Percentiles rank a stretch among this genome's conserved stretches.
Conservation (phyloP, 1,284 basidiomycete species). For the Fomitopsis pinicola region DNA sequence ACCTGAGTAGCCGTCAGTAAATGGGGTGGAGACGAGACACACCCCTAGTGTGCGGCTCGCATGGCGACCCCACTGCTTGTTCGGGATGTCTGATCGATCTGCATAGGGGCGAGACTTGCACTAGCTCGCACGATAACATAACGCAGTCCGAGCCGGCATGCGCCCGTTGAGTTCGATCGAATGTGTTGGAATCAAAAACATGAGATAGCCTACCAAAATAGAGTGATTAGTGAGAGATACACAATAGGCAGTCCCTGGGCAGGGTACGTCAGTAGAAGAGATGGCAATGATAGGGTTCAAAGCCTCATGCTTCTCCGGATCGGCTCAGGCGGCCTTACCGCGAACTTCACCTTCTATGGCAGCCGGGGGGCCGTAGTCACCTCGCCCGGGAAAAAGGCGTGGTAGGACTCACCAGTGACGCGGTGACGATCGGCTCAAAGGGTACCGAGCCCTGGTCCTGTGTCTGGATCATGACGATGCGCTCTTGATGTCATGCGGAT, state of each 20-base stretch:
- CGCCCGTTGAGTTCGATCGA: neutral
- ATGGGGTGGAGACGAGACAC: neutral
- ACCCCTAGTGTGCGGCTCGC: neutral
- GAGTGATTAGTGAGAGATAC: conserved; percentile 7
- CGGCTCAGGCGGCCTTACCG: conserved; percentile 3
- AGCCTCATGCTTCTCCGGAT: conserved; percentile 7
- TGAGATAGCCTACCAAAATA: conserved; percentile 4
- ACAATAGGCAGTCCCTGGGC: neutral
- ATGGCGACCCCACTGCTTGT: neutral
- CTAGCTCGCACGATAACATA: neutral
- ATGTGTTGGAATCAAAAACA: neutral
- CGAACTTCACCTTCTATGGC: neutral
- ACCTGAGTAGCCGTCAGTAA: neutral
- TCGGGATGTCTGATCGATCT: neutral
- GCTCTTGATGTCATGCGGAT: conserved; percentile 4
- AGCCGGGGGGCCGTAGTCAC: neutral
- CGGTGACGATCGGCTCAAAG: neutral
- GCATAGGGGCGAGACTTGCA: neutral
- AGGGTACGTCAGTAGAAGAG: conserved; percentile 7
- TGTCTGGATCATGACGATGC: neutral
- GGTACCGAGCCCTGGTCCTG: neutral
- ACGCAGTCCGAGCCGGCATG: neutral
- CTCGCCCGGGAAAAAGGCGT: neutral
- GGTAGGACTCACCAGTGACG: neutral
- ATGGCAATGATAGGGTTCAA: conserved; percentile 7